Percentiles rank a stretch among this genome's conserved stretches.
phyloP scores from a whole-genome alignment of 257 asterid species.

The Handroanthus guayacan region DNA sequence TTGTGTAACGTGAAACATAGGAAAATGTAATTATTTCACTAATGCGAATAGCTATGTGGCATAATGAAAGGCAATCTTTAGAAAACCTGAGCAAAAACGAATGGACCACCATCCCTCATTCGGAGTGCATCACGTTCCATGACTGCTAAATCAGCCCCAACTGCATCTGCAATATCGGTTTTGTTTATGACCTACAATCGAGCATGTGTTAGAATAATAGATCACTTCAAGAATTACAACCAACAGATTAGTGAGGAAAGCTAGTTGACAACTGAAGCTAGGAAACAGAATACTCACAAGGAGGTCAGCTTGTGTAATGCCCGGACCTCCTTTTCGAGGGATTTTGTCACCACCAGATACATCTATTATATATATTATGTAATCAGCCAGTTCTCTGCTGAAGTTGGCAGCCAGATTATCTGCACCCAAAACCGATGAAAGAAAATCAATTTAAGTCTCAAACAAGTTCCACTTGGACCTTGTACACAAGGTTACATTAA shows the following conservation, averaged over 20 bases:
- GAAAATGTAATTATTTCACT: neutral
- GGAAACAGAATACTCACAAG: constrained; percentile 33
- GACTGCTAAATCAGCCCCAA: constrained; percentile 90
- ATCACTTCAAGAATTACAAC: neutral
- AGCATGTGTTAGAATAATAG: neutral
- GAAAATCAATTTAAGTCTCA: neutral
- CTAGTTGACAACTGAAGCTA: neutral
- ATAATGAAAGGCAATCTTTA: too few species aligned
- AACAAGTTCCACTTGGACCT: too few species aligned
- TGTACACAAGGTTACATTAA: neutral
- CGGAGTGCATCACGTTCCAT: constrained; percentile 89
- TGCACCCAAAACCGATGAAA: constrained; percentile 39
- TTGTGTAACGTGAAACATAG: neutral
- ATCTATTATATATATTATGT: constrained; percentile 88
- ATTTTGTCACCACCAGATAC: constrained; percentile 96
- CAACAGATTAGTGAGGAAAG: neutral
- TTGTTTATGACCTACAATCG: constrained; percentile 82
- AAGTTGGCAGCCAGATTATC: constrained; percentile 95
- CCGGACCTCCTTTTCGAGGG: constrained; percentile 99
- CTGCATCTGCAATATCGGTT: constrained; percentile 87
- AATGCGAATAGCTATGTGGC: too few species aligned
- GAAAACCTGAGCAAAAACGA: too few species aligned
- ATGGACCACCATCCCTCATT: too few species aligned
- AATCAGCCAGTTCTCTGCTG: constrained; percentile 81
- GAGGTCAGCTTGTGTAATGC: constrained; percentile 97